Evolutionary conservation across 2,329 filamentous ascomycete genomes (phyloP).

Genomic region (Chrysoporthe austroafricana): DNA sequence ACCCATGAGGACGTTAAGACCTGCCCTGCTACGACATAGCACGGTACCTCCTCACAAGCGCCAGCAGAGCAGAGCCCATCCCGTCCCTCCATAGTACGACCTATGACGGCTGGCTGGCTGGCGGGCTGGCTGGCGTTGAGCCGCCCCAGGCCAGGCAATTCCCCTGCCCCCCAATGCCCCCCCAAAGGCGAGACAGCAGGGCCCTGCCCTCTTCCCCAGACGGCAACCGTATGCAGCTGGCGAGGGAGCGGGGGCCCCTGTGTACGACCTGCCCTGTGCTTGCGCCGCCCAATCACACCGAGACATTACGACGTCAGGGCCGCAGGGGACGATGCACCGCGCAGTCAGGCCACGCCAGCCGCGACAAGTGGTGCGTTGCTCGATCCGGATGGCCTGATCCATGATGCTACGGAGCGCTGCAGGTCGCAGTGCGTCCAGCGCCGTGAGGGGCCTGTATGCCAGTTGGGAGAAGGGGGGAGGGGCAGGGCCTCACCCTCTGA

Average conservation of each 20-base stretch:
- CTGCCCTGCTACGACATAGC: too few species aligned
- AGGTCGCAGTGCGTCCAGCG: not conserved
- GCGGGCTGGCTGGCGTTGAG: too few species aligned
- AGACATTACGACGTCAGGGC: constrained; percentile 6
- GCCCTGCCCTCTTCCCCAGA: constrained; percentile 9
- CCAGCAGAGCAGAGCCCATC: too few species aligned
- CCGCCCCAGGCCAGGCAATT: too few species aligned
- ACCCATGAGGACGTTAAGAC: too few species aligned
- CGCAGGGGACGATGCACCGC: constrained; percentile 6
- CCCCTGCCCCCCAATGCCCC: too few species aligned
- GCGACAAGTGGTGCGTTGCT: constrained; percentile 4
- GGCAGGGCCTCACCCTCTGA: not conserved
- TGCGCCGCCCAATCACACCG: constrained; percentile 7
- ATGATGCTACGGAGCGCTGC: not conserved
- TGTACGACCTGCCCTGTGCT: not conserved
- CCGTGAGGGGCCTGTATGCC: too few species aligned
- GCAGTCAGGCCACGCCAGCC: constrained; percentile 7
- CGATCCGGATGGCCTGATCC: constrained; percentile 2
- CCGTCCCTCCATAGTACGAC: too few species aligned
- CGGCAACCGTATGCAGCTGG: constrained; percentile 1
- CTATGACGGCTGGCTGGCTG: too few species aligned
- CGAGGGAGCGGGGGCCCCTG: not conserved
- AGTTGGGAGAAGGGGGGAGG: not conserved
- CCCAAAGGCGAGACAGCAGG: not conserved
- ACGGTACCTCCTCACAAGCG: too few species aligned